These are phyloP conservation scores for Zygoascus meyerae DNA, from an alignment of 1,139 yeast genomes.

Conservation along the genomic window DNA sequence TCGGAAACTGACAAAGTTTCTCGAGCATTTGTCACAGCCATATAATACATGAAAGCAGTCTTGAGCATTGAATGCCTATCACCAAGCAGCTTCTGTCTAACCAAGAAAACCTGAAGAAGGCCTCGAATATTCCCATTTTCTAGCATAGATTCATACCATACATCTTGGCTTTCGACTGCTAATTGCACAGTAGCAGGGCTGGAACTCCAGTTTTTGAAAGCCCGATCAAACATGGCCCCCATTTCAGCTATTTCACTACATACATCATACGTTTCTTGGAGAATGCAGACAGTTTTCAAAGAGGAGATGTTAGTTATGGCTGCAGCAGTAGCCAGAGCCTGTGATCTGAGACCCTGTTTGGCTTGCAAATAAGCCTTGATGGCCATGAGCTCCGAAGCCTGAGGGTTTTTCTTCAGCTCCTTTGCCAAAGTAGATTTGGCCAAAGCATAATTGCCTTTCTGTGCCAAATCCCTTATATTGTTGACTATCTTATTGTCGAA, in stretches of 20 bases:
- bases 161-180: conserved; percentile 30
- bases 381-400: conserved; percentile 47
- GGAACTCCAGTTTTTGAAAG: conserved; percentile 53
- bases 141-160: conserved; percentile 33
- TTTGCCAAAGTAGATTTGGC: conserved; percentile 49
- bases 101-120: background rate
- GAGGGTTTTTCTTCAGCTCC: conserved; percentile 52
- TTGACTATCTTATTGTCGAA: too few relatives aligned
- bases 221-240: conserved; percentile 12
- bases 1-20: conserved; percentile 34
- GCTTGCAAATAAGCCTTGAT: conserved; percentile 43
- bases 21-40: conserved; percentile 1
- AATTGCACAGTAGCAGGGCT: conserved; percentile 17
- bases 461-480: background rate
- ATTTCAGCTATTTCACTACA: conserved; percentile 31
- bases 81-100: conserved; percentile 17
- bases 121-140: conserved; percentile 25
- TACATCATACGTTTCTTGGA: conserved; percentile 20
- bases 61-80: conserved; percentile 40
- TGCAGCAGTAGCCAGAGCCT: conserved; percentile 44
- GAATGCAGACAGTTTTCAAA: conserved; percentile 24
- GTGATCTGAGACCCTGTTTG: conserved; percentile 40
- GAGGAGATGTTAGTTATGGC: conserved; percentile 49
- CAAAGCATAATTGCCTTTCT: conserved; percentile 37
- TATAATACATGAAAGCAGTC: conserved; percentile 35